Percentiles rank a stretch among this genome's conserved stretches.
phyloP scores from a whole-genome alignment of 1,284 basidiomycete species.

The Pholiota adiposa region DNA sequence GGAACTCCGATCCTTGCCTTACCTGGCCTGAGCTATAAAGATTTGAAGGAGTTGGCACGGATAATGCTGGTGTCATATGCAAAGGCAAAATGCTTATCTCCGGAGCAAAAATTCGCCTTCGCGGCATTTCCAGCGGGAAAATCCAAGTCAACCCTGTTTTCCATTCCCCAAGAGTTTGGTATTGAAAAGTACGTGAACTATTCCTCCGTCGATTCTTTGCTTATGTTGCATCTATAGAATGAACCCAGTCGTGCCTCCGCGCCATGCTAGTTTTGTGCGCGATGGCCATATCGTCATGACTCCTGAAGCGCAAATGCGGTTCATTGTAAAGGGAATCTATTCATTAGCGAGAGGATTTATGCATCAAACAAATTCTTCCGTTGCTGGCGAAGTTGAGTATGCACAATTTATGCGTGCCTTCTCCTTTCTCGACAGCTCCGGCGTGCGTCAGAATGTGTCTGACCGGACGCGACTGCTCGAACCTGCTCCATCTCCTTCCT shows the following conservation, averaged over 20 bases:
- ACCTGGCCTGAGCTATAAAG: not conserved
- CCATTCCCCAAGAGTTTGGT: not conserved
- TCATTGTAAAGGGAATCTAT: not conserved
- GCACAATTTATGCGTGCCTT: no score
- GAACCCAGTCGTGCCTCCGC: not conserved
- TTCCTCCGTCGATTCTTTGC: not conserved
- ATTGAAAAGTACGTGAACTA: not conserved
- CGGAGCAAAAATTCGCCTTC: no score
- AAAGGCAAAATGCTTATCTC: not conserved
- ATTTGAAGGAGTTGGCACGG: not conserved
- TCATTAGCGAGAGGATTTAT: not conserved
- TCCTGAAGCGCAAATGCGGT: not conserved
- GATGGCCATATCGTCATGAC: not conserved
- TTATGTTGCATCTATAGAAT: no score
- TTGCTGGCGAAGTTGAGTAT: not conserved
- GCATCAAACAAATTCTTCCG: not conserved
- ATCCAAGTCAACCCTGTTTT: not conserved
- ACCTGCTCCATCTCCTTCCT: no score
- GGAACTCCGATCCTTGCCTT: constrained; percentile 6
- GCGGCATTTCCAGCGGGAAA: no score
- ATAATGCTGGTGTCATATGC: constrained; percentile 4
- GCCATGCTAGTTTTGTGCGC: not conserved
- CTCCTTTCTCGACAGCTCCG: no score
- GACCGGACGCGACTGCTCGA: no score
- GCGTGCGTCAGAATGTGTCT: no score